A percentile compares a stretch with the other conserved stretches of the same genome.
Evolutionary conservation across 805 yeast species (phyloP).

Genomic region (Ogataea nitratoaversa): DNA sequence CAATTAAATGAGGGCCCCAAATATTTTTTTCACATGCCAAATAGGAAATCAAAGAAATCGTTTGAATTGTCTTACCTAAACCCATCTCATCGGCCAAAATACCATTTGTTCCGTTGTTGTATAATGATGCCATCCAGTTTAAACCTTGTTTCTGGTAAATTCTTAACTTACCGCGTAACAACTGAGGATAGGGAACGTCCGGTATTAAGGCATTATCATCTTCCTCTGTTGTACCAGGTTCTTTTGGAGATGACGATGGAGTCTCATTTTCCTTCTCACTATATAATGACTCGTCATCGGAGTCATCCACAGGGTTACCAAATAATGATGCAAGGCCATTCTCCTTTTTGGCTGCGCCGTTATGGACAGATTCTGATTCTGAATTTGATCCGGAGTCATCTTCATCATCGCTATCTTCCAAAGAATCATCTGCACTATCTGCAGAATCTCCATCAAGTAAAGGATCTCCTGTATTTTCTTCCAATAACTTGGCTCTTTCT

Average conservation of each 20-base stretch:
- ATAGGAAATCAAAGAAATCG: slow-evolving; percentile 80
- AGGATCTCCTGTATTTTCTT: slow-evolving; percentile 18
- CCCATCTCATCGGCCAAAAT: slow-evolving; percentile 99
- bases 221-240: slow-evolving; percentile 3
- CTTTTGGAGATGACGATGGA: slow-evolving; percentile 35
- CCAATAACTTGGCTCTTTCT: slow-evolving; percentile 16
- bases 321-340: slow-evolving; percentile 36
- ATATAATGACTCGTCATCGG: slow-evolving; percentile 35
- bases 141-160: slow-evolving; percentile 94
- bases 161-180: slow-evolving; percentile 78
- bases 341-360: slow-evolving; percentile 12
- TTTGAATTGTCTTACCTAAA: slow-evolving; percentile 93
- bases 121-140: slow-evolving; percentile 93
- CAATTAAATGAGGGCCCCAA: slow-evolving; percentile 98
- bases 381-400: slow-evolving; percentile 10
- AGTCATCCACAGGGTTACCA: slow-evolving; percentile 26
- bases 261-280: slow-evolving; percentile 29
- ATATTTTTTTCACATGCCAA: slow-evolving; percentile 88
- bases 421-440: slow-evolving; percentile 13
- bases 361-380: slow-evolving; percentile 16
- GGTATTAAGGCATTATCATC: slow-evolving; percentile 37
- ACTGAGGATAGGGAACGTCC: slow-evolving; percentile 74
- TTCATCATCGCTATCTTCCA: slow-evolving; percentile 17
- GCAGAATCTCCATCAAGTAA: slow-evolving; percentile 20
- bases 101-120: slow-evolving; percentile 91